Evolutionary conservation across 495 filamentous ascomycete genomes (phyloP).

Genomic region (Tuber indicum): DNA sequence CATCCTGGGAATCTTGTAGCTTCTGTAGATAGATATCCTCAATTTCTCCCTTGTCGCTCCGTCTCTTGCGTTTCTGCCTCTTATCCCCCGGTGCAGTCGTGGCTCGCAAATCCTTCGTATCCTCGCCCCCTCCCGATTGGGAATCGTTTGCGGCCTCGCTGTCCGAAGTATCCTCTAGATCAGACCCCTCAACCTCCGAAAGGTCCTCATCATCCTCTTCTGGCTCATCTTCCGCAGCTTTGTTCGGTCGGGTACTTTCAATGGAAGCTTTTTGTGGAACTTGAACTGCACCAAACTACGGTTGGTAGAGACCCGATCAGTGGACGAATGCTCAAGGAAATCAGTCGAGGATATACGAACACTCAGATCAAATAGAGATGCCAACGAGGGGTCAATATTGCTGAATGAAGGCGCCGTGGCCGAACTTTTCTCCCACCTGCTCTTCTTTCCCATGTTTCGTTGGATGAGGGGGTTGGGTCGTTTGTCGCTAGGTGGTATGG

Average conservation of each 20-base stretch:
- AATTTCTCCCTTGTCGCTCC: constrained; percentile 62
- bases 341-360: constrained; percentile 49
- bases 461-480: constrained; percentile 22
- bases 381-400: constrained; percentile 66
- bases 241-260: constrained; percentile 27
- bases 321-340: background rate
- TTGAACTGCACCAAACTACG: constrained; percentile 63
- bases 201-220: constrained; percentile 14
- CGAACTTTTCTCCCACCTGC: constrained; percentile 18
- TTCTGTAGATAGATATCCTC: constrained; percentile 75
- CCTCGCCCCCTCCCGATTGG: constrained; percentile 35
- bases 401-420: constrained; percentile 43
- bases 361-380: constrained; percentile 73
- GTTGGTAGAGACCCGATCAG: constrained; percentile 21
- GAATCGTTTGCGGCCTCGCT: constrained; percentile 41
- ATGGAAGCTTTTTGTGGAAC: constrained; percentile 47
- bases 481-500: background rate
- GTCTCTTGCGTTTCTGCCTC: constrained; percentile 72
- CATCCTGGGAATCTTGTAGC: constrained; percentile 56
- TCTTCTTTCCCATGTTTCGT: constrained; percentile 22
- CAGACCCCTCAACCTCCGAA: background rate
- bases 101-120: constrained; percentile 44
- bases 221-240: constrained; percentile 27
- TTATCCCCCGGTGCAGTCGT: constrained; percentile 28
- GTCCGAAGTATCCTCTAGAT: constrained; percentile 37